phyloP scores from a whole-genome alignment of 2,329 filamentous ascomycete species.

The Elsinoe necatrix region DNA sequence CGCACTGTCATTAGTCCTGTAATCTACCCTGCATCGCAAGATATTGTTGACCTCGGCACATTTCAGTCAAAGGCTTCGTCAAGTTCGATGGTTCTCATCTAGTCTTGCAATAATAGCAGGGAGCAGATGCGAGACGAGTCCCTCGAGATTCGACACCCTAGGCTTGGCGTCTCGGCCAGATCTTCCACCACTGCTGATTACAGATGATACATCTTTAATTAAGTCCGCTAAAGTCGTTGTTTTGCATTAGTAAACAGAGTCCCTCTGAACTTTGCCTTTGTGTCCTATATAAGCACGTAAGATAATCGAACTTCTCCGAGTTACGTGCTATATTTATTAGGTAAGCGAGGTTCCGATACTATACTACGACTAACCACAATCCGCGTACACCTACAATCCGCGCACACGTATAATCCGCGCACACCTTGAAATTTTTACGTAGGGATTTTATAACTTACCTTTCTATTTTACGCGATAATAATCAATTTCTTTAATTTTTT shows the following conservation, averaged over 20 bases:
- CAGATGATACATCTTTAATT: too few relatives aligned
- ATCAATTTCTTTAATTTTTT: not conserved
- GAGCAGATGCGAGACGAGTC: constrained; percentile 3
- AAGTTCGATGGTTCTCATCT: not conserved
- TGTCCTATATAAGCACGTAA: too few relatives aligned
- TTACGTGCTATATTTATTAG: too few relatives aligned
- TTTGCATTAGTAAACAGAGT: too few relatives aligned
- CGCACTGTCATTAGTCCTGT: not conserved
- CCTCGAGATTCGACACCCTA: not conserved
- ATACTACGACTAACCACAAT: too few relatives aligned
- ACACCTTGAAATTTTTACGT: not conserved
- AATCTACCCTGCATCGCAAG: constrained; percentile 1
- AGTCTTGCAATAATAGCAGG: constrained; percentile 3
- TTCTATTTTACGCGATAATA: not conserved
- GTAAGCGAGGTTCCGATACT: too few relatives aligned
- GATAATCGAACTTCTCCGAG: too few relatives aligned
- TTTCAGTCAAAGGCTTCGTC: not conserved
- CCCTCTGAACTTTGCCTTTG: too few relatives aligned
- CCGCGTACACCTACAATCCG: not conserved
- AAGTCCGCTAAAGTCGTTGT: too few relatives aligned
- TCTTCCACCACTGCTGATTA: not conserved
- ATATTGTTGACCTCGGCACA: constrained; percentile 5
- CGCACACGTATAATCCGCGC: not conserved
- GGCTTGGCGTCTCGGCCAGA: constrained; percentile 7
- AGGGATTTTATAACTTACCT: not conserved